Evolutionary conservation across 495 filamentous ascomycete species (phyloP), one percentile per base, ranked within the genome.

Genomic region (Xanthoparmelia taractica): DNA sequence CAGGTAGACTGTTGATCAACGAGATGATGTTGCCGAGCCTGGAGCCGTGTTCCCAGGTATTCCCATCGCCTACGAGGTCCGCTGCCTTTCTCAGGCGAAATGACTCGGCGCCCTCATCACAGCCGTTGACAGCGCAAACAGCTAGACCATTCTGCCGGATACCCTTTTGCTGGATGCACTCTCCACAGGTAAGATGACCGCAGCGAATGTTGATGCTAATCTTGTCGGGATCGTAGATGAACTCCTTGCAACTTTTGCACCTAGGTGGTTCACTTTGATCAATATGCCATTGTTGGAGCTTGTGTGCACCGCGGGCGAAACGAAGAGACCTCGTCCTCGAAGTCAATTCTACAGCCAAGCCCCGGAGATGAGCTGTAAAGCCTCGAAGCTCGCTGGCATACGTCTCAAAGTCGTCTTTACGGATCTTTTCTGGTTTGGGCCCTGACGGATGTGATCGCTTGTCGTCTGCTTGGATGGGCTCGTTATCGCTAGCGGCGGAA

Each of bases 21-120:
- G 76, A 61, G 40, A 84, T 65, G 15, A 85, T 66, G n/a, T 73
- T 72, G 47, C 74, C 73, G 0, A 85, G 55, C 65, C 84, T 85
- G 58, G 71, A 72, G 29, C 78, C 79, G 27, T 75, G 2, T 15
- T 2, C 11, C 25, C 23, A 50, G 23, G 47, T 17, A 4, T 27
- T 17, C 12, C 47, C 47, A 17, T 50, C 47, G 25, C 47, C 47
- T 4, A 50, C 47, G 13, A 50, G 47, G 25, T 50, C 47, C 25
- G 7, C 47, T 4, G 12, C 47, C 13, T 50, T 50, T 50, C 25
- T 50, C 47, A 50, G 23, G 25, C 25, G 23, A 29, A 12, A 29
- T 15, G 47, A 17, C 0, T 50, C 47, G 47, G 47, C 27, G 15
- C 47, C 47, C 47, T 50, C 47, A 29, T 11, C 23, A 50, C 47